phyloP scores from a whole-genome alignment of 1,284 basidiomycete genomes.

The Cutaneotrichosporon dermatis region DNA sequence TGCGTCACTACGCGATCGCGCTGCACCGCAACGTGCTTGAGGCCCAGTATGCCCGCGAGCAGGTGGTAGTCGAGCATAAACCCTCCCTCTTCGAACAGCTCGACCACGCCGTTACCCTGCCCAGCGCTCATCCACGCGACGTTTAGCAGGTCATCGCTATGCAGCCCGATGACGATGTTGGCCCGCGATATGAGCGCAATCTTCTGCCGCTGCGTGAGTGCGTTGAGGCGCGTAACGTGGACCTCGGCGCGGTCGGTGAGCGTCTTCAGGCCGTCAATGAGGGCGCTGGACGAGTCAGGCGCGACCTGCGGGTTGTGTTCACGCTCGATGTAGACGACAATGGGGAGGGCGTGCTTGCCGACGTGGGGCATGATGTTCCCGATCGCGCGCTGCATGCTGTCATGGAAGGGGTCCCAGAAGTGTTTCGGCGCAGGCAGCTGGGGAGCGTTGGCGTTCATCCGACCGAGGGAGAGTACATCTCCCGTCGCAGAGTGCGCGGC shows the following conservation, averaged over 20 bases:
- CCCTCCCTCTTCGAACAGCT: conserved; percentile 30
- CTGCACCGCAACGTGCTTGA: conserved; percentile 33
- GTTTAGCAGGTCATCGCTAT: conserved; percentile 31
- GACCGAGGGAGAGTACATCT: conserved; percentile 32
- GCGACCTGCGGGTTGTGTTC: conserved; percentile 25
- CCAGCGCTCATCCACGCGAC: conserved; percentile 36
- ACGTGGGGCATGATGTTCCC: conserved; percentile 16
- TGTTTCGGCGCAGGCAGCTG: conserved; percentile 16
- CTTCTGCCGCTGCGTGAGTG: conserved; percentile 34
- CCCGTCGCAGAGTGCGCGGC: conserved; percentile 35
- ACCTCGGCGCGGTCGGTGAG: conserved; percentile 40
- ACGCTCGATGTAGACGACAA: conserved; percentile 38
- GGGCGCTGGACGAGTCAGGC: conserved; percentile 21
- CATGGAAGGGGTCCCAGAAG: conserved; percentile 32
- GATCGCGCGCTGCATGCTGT: conserved; percentile 27
- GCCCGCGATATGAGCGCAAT: conserved; percentile 35
- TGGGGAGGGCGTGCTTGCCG: conserved; percentile 26
- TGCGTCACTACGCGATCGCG: conserved; percentile 12
- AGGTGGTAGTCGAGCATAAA: conserved; percentile 34
- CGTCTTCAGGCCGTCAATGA: conserved; percentile 33
- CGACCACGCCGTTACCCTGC: conserved; percentile 22
- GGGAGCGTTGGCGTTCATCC: conserved; percentile 42
- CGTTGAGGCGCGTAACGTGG: conserved; percentile 32
- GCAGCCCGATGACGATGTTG: conserved; percentile 36
- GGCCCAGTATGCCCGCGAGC: conserved; percentile 29